Evolutionary conservation across 1,284 basidiomycete genomes (phyloP).

Genomic region (Leccinum solheimii): DNA sequence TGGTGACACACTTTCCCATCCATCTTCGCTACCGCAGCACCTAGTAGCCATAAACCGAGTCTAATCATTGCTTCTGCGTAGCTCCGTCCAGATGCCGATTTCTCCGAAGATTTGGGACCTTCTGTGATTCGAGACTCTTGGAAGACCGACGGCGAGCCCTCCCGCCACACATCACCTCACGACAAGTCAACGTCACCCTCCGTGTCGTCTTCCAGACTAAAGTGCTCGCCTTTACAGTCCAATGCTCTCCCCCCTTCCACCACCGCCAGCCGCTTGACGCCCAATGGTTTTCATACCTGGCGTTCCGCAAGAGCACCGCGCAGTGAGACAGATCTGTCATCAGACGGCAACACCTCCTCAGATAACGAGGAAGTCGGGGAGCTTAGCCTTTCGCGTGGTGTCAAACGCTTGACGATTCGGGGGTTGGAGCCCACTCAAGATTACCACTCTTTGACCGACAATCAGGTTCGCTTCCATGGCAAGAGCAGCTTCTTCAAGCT

Average conservation of each 20-base stretch:
- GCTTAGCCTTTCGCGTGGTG: constrained; percentile 38
- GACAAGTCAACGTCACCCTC: constrained; percentile 26
- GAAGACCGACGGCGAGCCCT: constrained; percentile 44
- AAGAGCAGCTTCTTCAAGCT: constrained; percentile 58
- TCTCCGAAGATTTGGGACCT: constrained; percentile 68
- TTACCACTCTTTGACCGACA: constrained; percentile 27
- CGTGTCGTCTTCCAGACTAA: constrained; percentile 19
- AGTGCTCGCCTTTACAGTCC: constrained; percentile 16
- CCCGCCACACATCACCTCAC: constrained; percentile 15
- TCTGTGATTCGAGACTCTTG: constrained; percentile 71
- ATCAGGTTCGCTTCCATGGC: constrained; percentile 57
- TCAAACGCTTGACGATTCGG: constrained; percentile 42
- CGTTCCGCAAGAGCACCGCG: constrained; percentile 19
- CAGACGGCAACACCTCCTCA: constrained; percentile 38
- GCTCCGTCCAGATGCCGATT: constrained; percentile 70
- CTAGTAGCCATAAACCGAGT: neutral
- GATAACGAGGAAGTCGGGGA: constrained; percentile 43
- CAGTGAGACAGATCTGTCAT: constrained; percentile 39
- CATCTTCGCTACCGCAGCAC: neutral
- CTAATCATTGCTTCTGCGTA: constrained; percentile 34
- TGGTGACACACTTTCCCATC: neutral
- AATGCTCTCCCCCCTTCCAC: constrained; percentile 10
- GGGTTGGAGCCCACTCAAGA: constrained; percentile 38
- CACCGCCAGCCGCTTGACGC: constrained; percentile 1
- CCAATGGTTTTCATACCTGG: constrained; percentile 4